Base-by-base conservation (phyloP, 176 grass and related monocot species). In the Triticum urartu region DNA sequence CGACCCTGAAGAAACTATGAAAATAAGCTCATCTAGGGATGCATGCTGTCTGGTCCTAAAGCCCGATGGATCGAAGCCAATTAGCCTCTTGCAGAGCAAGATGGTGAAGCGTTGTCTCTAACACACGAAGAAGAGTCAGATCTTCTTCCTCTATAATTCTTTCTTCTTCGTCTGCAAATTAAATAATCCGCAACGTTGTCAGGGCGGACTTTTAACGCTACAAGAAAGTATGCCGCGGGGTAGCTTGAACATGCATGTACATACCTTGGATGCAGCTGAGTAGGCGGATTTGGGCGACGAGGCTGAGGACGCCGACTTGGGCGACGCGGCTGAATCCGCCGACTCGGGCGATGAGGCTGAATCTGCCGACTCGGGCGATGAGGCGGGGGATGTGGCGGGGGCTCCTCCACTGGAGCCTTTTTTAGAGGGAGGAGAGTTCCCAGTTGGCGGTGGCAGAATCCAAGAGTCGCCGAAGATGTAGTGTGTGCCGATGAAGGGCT, bases 381-480 rank as follows among this genome's bases (percentile, higher is more conserved):
- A 28, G 14, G 72, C 42, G 12, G 72, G 72, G 7, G 73, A 76
- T 52, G n/a, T 4, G 40, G 39, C 70, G 36, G 50, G 5, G 50
- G 50, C 50, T 54, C 50, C 50, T 17, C 20, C 20, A 72, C 36
- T 21, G 68, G 21, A 42, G 0, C 0, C 42, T 72, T 75, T 75
- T 6, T 42, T 9, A 2, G 45, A 52, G 1, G 73, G 45, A 32
- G 73, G 4, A 76, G 73, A 76, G 43, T 76, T 50, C 3, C 45
- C 73, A 9, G 15, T 76, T 20, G 90, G 75, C 13, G 91, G 86
- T 0, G 74, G 68, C 62, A 61, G 81, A 52, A 93, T 45, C 86
- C 89, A 91, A 0, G 79, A 79, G 84, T 93, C 86, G 0, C 89
- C 86, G 21, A 39, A 58, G 26, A 93, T 2, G 34, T 89, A 91